Evolutionary conservation across 305 asterid genomes (phyloP), one percentile per base, ranked within the genome.

Genomic region (Solanum hybrid): DNA sequence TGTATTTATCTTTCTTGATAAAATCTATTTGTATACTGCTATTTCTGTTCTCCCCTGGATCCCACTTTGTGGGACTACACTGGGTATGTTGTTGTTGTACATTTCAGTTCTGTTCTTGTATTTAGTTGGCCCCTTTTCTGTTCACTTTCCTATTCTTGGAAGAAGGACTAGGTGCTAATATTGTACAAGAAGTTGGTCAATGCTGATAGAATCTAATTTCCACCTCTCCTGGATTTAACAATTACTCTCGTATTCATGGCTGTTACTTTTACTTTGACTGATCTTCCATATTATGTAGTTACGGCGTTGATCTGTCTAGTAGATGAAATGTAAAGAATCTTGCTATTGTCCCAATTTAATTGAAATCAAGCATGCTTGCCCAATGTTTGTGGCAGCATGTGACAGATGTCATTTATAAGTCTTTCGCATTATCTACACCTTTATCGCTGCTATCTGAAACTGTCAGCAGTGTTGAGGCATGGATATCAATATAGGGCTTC

Each of bases 1-100:
- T 94, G 99, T 97, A 97, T 79, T 84, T 84, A 82, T 92, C 92
- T 90, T 86, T 91, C 96, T 87, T 11, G 32, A 32, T 33, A 85
- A 85, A 61, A 32, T 20, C 24, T 20, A 57, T 57, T 10, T 32
- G 76, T 85, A 31, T 85, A 20, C 38, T 85, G 41, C 24, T 85
- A 85, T 85, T 85, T 57, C 77, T 22, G 78, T 85, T 57, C 29
- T 85, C 13, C 77, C 77, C 1, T 70, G 32, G 77, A 70, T 8
- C 77, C 14, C 8, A 24, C 77, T 70, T 24, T 70, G 77, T 70
- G 77, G 77, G 32, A 70, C 77, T 70, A 24, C 77, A 24, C 8
- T 24, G 77, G 32, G 77, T 24, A 24, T 70, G 77, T 24, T 70
- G 14, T 70, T 70, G 77, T 70, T 83, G 75, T 61, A 32, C 68